These are phyloP conservation scores for Paratinospora sagittata DNA, from an alignment of 164 flowering plant genomes.

Conservation along the genomic window DNA sequence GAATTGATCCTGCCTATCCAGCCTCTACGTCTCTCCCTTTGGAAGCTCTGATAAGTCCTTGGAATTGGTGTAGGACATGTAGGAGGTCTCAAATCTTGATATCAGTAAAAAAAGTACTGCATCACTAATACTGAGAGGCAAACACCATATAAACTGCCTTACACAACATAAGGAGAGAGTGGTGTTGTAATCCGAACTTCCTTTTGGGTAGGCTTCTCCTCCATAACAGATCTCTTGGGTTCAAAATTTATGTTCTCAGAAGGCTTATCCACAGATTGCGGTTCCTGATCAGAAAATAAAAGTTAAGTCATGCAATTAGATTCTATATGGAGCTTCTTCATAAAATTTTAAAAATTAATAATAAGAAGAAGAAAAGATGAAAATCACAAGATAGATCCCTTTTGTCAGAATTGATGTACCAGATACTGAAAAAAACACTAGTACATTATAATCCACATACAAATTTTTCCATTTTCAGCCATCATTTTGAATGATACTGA, in stretches of 20 bases:
- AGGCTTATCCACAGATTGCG: constrained; percentile 19
- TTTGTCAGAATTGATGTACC: too few species aligned
- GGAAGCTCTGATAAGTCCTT: constrained; percentile 16
- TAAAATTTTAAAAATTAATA: not conserved
- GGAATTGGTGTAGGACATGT: constrained; percentile 41
- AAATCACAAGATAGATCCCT: too few species aligned
- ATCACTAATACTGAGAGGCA: not conserved
- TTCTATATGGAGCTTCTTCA: not conserved
- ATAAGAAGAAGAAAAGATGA: not conserved
- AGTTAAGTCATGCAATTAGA: not conserved
- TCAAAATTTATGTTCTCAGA: constrained; percentile 23
- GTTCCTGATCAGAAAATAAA: constrained; percentile 33
- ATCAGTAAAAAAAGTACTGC: constrained; percentile 19
- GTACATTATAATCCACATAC: too few species aligned
- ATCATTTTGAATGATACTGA: too few species aligned
- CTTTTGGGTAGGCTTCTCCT: constrained; percentile 29
- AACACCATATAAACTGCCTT: constrained; percentile 20
- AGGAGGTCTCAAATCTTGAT: constrained; percentile 49
- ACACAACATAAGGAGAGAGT: constrained; percentile 65
- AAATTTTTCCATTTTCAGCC: too few species aligned
- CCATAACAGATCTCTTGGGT: constrained; percentile 25
- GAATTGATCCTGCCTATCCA: not conserved
- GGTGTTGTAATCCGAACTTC: constrained; percentile 28
- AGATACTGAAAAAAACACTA: too few species aligned
- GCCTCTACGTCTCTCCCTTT: not conserved